Evolutionary conservation across 345 rosid genomes (phyloP).

Genomic region (Linum trigynum): DNA sequence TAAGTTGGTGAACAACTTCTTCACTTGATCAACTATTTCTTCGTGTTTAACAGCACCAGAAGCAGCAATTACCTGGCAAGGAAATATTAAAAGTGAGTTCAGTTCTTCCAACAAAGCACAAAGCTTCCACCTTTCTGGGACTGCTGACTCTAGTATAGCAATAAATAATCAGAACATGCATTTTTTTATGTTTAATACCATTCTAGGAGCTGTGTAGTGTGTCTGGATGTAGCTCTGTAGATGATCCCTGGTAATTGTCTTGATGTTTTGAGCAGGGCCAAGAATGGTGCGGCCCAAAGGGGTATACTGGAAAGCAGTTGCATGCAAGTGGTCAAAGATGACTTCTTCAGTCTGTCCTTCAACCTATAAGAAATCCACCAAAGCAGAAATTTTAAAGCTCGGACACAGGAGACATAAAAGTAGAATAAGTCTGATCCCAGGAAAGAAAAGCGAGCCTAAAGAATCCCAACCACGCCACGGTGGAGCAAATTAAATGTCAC

Average conservation of each 20-base stretch:
- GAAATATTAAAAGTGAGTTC: background rate
- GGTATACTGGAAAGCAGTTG: constrained; percentile 89
- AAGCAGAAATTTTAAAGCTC: background rate
- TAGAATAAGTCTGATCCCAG: background rate
- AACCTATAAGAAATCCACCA: constrained; percentile 37
- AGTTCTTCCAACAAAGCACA: background rate
- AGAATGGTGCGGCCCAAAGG: constrained; percentile 92
- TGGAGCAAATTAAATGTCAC: background rate
- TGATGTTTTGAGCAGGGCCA: constrained; percentile 81
- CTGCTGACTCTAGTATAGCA: background rate
- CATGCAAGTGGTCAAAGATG: constrained; percentile 91
- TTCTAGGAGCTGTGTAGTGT: constrained; percentile 96
- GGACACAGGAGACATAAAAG: background rate
- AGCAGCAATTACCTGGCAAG: constrained; percentile 71
- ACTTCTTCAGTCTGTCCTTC: constrained; percentile 93
- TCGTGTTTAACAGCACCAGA: constrained; percentile 99
- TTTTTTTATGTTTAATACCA: constrained; percentile 36
- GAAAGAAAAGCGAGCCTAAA: background rate
- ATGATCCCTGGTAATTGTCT: constrained; percentile 62
- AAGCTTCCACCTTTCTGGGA: background rate
- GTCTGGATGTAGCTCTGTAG: constrained; percentile 78
- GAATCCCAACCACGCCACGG: background rate
- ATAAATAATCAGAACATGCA: background rate
- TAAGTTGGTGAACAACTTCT: constrained; percentile 68
- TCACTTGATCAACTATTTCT: constrained; percentile 82